phyloP scores from a whole-genome alignment of 371 early-diverging fungal species.

The Mucor indicus region DNA sequence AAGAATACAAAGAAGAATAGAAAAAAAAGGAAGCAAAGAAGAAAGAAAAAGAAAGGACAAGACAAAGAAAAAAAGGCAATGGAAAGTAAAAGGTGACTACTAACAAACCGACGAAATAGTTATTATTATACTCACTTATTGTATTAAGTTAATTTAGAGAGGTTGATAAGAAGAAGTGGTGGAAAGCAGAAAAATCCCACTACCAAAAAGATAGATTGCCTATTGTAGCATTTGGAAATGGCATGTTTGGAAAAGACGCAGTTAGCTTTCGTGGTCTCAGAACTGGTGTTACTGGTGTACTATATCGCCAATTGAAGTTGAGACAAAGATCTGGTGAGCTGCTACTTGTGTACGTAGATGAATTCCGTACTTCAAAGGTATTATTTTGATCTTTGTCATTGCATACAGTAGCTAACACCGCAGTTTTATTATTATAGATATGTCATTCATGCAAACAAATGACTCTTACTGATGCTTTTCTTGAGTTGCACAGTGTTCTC shows the following conservation, averaged over 20 bases:
- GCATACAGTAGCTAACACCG: background rate
- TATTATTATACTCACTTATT: background rate
- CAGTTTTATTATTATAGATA: background rate
- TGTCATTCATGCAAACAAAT: too few species aligned
- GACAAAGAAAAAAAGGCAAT: background rate
- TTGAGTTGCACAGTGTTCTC: too few species aligned
- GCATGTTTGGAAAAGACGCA: background rate
- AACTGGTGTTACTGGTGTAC: background rate
- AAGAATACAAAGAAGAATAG: background rate
- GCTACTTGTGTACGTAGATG: background rate
- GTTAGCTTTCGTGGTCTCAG: background rate
- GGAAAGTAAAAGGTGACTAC: background rate
- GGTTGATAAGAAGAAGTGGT: background rate
- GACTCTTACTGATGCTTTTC: too few species aligned
- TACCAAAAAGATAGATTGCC: background rate
- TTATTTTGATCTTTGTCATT: background rate
- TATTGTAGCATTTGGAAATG: background rate
- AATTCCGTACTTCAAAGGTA: conserved; percentile 3
- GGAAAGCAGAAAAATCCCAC: background rate
- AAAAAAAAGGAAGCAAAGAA: background rate
- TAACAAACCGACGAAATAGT: background rate
- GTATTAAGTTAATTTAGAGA: background rate
- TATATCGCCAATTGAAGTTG: background rate
- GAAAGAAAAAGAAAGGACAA: background rate
- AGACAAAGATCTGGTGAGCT: background rate